Base-by-base conservation (phyloP, 1,139 yeast genomes). In the Candida freyschussii region DNA sequence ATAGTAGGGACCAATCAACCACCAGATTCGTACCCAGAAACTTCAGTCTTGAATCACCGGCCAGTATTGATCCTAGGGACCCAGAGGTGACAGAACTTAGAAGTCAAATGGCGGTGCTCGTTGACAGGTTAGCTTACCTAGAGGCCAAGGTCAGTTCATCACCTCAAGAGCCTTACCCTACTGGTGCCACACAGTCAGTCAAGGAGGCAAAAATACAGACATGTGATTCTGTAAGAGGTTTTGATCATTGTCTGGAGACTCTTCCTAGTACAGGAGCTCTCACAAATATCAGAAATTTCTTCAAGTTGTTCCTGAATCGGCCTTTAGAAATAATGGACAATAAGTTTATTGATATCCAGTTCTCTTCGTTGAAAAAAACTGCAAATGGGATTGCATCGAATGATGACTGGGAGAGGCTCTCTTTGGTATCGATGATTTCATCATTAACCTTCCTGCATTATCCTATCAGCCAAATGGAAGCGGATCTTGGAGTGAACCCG, bases 391-490 rank as follows among this genome's bases (percentile, higher is more conserved):
- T n/a, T n/a, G 26, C 29, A 3, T 26, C 23, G 3, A 5, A 17
- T 8, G 20, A 36, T 1, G 45, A 47, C 23, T 44, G 48, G 44
- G 47, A 47, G 16, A 29, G 23, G 9, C 19, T 47, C 7, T 37
- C 48, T 3, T 22, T 47, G 9, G 13, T 43, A 2, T 17, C 46
- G 4, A 47, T 47, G 15, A 29, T 47, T 5, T 29, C 35, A 6
- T 39, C 48, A 0, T 29, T 47, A 3, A 29, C 45, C 1, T 25
- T 44, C 7, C 24, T 47, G 2, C 41, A 38, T 22, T 44, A 41
- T 30, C 51, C 46, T 2, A 23, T 27, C 7, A 16, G 26, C 12
- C 19, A 12, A 4, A 10, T 37, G 3, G 34, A 31, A 13, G 21
- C 17, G 8, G 42, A 43, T 10, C 27, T 41, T 8, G 17, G 26